These are phyloP conservation scores for Rhododendron griersonianum DNA, from an alignment of 148 eudicot genomes.

Conservation along the genomic window DNA sequence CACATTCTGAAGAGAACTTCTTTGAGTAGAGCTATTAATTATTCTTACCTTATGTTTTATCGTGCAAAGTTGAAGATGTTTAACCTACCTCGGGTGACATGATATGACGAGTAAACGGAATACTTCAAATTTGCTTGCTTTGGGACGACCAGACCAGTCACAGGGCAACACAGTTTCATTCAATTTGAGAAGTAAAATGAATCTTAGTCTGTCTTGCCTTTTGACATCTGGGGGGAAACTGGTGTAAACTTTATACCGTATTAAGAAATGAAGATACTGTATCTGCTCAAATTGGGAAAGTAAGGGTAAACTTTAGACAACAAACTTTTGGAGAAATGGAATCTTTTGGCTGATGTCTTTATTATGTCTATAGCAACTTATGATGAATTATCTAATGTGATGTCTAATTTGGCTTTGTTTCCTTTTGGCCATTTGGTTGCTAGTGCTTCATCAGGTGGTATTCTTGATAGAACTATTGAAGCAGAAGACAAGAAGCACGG, in stretches of 20 bases:
- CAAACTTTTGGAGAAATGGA: not conserved
- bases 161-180: not conserved
- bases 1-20: not conserved
- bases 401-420: slow-evolving; percentile 3
- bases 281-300: slow-evolving; percentile 2
- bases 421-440: slow-evolving; percentile 15
- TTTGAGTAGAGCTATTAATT: not conserved
- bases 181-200: not conserved
- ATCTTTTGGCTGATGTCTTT: not conserved
- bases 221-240: not conserved
- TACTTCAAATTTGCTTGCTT: not conserved
- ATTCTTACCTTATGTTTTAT: not conserved
- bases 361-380: not conserved
- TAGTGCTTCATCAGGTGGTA: slow-evolving; percentile 84
- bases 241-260: not conserved
- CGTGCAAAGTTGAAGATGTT: not conserved
- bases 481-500: slow-evolving; percentile 87
- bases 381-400: not conserved
- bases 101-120: not conserved
- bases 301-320: not conserved
- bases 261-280: not conserved
- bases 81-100: not conserved
- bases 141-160: not conserved
- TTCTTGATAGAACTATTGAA: slow-evolving; percentile 80
- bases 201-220: not conserved